Evolutionary conservation across 2,329 filamentous ascomycete genomes (phyloP), one percentile per base, ranked within the genome.

Genomic region (Monosporascus cannonballus): DNA sequence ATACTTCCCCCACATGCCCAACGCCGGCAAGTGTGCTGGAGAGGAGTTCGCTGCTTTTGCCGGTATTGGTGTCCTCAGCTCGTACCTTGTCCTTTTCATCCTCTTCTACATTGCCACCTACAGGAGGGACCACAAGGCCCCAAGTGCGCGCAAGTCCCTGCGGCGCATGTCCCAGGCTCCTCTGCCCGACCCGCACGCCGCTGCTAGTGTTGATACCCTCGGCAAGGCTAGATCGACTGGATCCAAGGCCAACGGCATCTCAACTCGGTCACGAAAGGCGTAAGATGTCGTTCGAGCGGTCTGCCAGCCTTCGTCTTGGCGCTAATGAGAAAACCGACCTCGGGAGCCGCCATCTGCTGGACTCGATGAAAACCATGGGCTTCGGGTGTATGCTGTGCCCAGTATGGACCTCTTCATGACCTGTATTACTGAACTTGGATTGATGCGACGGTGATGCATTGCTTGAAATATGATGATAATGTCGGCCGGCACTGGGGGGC

Each of bases 41-140:
- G 93, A 97, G 78, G 94, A 97, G 74, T 97, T 96, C 67, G 93
- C 93, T 48, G 93, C 93, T 45, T 90, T 96, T 67, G 81, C 92
- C 55, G 93, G 93, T 63, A 96, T 96, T 64, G 89, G 80, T 61
- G 96, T 96, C 66, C 79, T 99, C 69, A 92, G 84, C 75, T 96
- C 90, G 34, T 99, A 97, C 83, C 84, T 99, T 55, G 81, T 97
- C 59, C 89, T 99, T 62, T 99, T 99, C 85, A 96, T 99, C 76
- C 93, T 88, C 49, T 99, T 99, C 86, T 99, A 97, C 82, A 81
- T 96, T 63, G 91, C 91, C 61, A 99, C 93, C 56, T 99, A 99
- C 79, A 89, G 87, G 78, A 92, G 90, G 79, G 85, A 87, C 57
- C 83, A 84, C 71, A 93, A 91, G 79, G 83, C 80, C 55, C 79